Evolutionary conservation across 202 grass and related monocot species (phyloP), one percentile per base, ranked within the genome.

Genomic region (Elaeis oleifera): DNA sequence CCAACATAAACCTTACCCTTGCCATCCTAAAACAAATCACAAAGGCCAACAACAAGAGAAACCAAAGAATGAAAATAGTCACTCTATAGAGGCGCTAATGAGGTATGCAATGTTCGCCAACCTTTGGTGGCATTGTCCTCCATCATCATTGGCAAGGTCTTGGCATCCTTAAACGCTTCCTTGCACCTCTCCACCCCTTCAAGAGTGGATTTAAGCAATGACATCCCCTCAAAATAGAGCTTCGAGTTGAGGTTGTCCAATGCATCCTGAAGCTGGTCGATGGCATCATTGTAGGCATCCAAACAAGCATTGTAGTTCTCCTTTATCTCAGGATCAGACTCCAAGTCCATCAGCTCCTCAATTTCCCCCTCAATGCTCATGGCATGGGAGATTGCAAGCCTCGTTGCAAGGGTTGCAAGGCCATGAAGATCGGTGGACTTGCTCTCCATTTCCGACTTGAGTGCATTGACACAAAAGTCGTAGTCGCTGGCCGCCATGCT

Each of bases 171-270:
- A 74, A 85, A 79, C 0, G 69, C 81, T 63, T 74, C 54, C 76
- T 84, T 71, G 79, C 84, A 94, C 59, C 70, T 85, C 59, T 74
- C 71, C 11, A 75, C 71, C 4, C 71, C 81, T 48, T 66, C 61
- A 11, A 80, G 56, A 8, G 89, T 61, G 8, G 65, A 64, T n/a
- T 53, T 50, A 0, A 89, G 56, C 64, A 74, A 81, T 56, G 75
- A 69, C 18, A 62, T 53, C 24, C 81, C 81, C 23, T 26, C 67
- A 13, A 50, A 71, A 64, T 94, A 89, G 31, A 94, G 64, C 9
- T 15, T 21, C 0, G 59, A 67, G 54, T 77, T 72, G 19, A 94
- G 75, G 78, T 94, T 94, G 75, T 94, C 89, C 0, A 94, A 72
- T 23, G 89, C 89, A 71, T 94, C 76, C 16, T 76, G 68, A 51